Base-by-base conservation (phyloP, 331 rosid genomes). In the Rhamnella rubrinervis region DNA sequence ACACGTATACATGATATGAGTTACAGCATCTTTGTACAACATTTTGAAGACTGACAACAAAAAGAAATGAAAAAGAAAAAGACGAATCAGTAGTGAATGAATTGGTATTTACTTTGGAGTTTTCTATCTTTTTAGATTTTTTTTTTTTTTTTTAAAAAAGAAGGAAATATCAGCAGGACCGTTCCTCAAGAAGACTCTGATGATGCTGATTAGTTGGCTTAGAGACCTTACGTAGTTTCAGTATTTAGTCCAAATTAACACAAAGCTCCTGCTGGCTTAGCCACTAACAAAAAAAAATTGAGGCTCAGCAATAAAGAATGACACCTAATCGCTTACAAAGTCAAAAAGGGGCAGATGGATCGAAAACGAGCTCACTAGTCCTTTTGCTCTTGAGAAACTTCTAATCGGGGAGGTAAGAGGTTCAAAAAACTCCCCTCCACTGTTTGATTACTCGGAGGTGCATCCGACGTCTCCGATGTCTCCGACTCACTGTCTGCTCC, bases 391-490 rank as follows among this genome's bases (percentile, higher is more conserved):
- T 65, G 72, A 61, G 92, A 68, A 69, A 53, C 83, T 70, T 83
- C 95, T 58, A 76, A 40, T 20, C 81, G 78, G 50, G 96, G 83
- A 38, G 97, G 92, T 87, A 85, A 84, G 81, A 86, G 84, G 44
- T 84, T 89, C 71, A 86, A 69, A 81, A 91, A 89, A 82, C 96
- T 90, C 63, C 98, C 97, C 78, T 83, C 79, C 20, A 52, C 23
- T 26, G 79, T 66, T 26, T 64, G 81, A 67, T 67, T 76, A 66
- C 56, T 71, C 28, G 71, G 55, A 59, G 95, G 73, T 11, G 61
- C 51, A 69, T 84, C 93, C 3, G 89, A 80, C 37, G 55, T 59
- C 55, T 87, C 96, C 5, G 78, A 70, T 65, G 61, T 60, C 71
- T 85, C 91, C 9, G 88, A 80, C 37, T 89, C 96, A 37, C 50